phyloP scores from a whole-genome alignment of 2,329 filamentous ascomycete genomes.

The Fusarium sp. region DNA sequence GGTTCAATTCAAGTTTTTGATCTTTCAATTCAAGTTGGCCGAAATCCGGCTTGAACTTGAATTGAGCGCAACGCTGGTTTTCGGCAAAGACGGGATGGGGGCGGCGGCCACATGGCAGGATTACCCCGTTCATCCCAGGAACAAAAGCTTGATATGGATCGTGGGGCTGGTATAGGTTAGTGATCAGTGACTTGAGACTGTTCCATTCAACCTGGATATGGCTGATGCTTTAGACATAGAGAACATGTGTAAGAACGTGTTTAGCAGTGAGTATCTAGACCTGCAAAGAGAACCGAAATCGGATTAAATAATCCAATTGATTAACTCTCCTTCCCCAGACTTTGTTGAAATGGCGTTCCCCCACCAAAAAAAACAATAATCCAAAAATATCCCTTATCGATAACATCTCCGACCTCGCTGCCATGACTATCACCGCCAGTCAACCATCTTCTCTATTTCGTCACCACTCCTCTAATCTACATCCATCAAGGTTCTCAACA shows the following conservation, averaged over 20 bases:
- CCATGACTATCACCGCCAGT: not conserved
- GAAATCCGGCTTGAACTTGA: too few relatives aligned
- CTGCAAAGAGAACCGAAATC: not conserved
- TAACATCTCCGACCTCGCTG: constrained; percentile 26
- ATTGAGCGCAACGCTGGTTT: too few relatives aligned
- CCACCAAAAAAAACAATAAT: constrained; percentile 9
- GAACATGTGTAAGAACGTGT: not conserved
- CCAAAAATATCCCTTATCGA: constrained; percentile 30
- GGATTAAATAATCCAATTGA: not conserved
- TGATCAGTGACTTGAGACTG: not conserved
- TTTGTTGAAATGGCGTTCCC: not conserved
- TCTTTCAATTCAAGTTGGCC: too few relatives aligned
- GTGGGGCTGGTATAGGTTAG: not conserved
- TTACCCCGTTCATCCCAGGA: not conserved
- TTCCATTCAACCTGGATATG: not conserved
- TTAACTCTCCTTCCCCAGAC: not conserved
- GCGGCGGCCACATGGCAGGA: constrained; percentile 6
- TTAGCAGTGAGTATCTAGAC: not conserved
- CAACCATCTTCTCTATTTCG: not conserved
- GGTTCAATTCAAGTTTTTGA: too few relatives aligned
- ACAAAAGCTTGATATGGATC: not conserved
- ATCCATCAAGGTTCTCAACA: not conserved
- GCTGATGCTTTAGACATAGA: not conserved
- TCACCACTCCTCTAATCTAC: not conserved
- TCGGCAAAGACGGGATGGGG: not conserved